Conservation (phyloP, 2,329 filamentous ascomycete species). For the Arthrinium puccinioides region DNA sequence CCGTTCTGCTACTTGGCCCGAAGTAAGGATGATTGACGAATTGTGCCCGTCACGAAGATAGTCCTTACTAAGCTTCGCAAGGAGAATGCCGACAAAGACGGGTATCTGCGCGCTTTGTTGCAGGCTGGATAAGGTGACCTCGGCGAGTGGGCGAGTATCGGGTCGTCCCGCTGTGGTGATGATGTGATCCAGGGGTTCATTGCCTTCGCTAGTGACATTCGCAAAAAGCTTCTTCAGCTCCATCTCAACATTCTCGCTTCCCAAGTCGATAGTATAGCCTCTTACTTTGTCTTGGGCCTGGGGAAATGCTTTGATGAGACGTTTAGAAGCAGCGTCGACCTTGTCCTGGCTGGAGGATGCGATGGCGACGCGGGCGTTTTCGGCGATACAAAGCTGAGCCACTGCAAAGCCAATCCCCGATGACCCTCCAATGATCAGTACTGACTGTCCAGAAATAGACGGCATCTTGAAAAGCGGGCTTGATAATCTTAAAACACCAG, state of each 20-base stretch:
- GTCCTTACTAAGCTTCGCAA: constrained; percentile 39
- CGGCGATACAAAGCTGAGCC: constrained; percentile 48
- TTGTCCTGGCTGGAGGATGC: constrained; percentile 48
- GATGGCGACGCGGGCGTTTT: constrained; percentile 50
- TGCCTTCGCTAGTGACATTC: constrained; percentile 15
- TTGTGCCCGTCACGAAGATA: constrained; percentile 33
- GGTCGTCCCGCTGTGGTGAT: constrained; percentile 48
- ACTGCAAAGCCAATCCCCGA: constrained; percentile 56
- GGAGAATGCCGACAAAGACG: constrained; percentile 40
- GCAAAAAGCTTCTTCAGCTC: constrained; percentile 40
- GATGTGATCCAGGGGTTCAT: constrained; percentile 43
- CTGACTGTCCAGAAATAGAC: constrained; percentile 16
- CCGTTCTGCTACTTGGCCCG: constrained; percentile 41
- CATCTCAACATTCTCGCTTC: constrained; percentile 34
- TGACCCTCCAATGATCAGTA: constrained; percentile 58
- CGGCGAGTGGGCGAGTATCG: constrained; percentile 28
- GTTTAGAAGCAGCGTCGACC: constrained; percentile 36
- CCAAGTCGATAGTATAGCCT: constrained; percentile 41
- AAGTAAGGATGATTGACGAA: constrained; percentile 49
- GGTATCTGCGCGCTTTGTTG: constrained; percentile 38
- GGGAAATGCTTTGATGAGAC: constrained; percentile 34
- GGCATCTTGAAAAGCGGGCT: too few species aligned
- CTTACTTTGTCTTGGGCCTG: constrained; percentile 19
- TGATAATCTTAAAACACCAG: too few species aligned
- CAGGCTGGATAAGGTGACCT: constrained; percentile 32